Evolutionary conservation across 305 asterid genomes (phyloP), one percentile per base, ranked within the genome.

Genomic region (Ilex paraguariensis): DNA sequence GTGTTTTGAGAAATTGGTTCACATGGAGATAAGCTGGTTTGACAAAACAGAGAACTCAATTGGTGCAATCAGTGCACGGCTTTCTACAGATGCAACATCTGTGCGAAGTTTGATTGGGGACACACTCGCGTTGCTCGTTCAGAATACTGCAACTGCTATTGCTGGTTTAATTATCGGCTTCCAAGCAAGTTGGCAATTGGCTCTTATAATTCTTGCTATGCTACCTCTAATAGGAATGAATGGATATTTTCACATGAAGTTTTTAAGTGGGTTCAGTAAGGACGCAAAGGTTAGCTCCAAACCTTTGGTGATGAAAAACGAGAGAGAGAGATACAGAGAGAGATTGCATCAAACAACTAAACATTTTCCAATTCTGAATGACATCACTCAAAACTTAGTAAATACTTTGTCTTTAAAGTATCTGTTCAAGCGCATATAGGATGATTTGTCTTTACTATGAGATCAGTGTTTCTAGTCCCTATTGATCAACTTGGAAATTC

Each of bases 1-100:
- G 49, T 65, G 67, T 54, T 76, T 72, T 54, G 71, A 72, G 61
- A 76, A 66, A 46, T 62, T 76, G 51, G 60, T 76, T 32, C 28
- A 21, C 28, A 21, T 21, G 28, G 28, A 21, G 28, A 21, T 21
- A 21, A 21, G 28, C 28, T 21, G 28, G 28, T 21, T 21, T 21
- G 28, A 21, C 28, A 21, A 21, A 21, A 21, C 28, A 21, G 28
- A 21, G 50, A 67, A 70, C 40, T 70, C 75, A 55, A 65, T 70
- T 51, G 93, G 93, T 52, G 82, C 75, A 9, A 81, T 82, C 3
- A 84, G 89, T 6, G 77, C 93, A 7, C 78, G 83, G 77, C 87
- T 85, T 30, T 82, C 90, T 7, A 75, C 84, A 36, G 93, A 85
- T 75, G 93, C 89, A 61, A 81, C 89, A 13, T 75, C 80, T 0